Percentiles rank a stretch among this genome's conserved stretches.
Conservation (phyloP, 129 eudicot genomes). For the carrot (Daucus carota) region DH1_v3.0 NC_030387.2:37920501-37921000, state of each 20-base stretch:
- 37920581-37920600: neutral
- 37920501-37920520: neutral
- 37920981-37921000: neutral
- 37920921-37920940: neutral
- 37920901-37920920: neutral
- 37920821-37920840: no score
- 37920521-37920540: no score
- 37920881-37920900: neutral
- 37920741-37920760: neutral
- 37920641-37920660: neutral
- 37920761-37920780: neutral
- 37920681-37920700: neutral
- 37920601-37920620: neutral
- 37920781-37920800: neutral
- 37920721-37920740: neutral
- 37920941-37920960: neutral
- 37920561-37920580: neutral
- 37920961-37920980: neutral
- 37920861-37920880: neutral
- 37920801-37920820: no score
- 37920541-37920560: no score
- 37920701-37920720: neutral
- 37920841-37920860: no score
- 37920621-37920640: neutral
- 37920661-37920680: neutral